Evolutionary conservation across 106 monocot species (phyloP), one percentile per base, ranked within the genome.

Genomic region (Dendrobium chrysotoxum): DNA sequence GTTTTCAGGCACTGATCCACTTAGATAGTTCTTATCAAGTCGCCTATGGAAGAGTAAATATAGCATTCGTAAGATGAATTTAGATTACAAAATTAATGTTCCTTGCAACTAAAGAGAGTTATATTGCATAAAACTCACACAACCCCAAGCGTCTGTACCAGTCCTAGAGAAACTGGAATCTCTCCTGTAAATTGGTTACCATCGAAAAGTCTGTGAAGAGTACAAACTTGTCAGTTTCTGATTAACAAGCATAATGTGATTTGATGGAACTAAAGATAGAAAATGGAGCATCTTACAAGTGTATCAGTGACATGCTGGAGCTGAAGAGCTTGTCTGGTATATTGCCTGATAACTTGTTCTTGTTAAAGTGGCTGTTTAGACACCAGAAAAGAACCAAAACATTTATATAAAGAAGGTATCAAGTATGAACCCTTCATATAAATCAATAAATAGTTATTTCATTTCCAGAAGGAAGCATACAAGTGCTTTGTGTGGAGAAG

Each of bases 301-400:
- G 93, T 81, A 94, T 83, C 70, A 94, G 77, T 40, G 87, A 79
- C 93, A 94, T 94, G 39, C 86, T 57, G 0, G 94, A 71, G 75
- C 86, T 89, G 85, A 94, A 94, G 25, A 94, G 89, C 4, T 76
- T 57, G 42, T 81, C 86, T 28, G 94, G 91, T n/a, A 94, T 91
- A 21, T 44, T 28, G 68, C 94, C 94, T 25, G 91, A 88, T 72
- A 94, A 77, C 81, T 88, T 75, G 64, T 94, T 94, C 74, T 94
- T 94, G 86, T 89, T 94, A 83, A 94, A 91, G 78, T 94, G 94
- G 80, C 94, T 94, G 83, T 23, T 75, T n/a, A 75, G 0, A 79
- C 16, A 64, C 26, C 77, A 50, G 50, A 26, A 23, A 18, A 77
- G 77, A 53, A 25, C 6, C 41, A 78, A 75, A 42, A 18, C 74